phyloP scores from a whole-genome alignment of 306 rosid species.

The Acacia crassicarpa region DNA sequence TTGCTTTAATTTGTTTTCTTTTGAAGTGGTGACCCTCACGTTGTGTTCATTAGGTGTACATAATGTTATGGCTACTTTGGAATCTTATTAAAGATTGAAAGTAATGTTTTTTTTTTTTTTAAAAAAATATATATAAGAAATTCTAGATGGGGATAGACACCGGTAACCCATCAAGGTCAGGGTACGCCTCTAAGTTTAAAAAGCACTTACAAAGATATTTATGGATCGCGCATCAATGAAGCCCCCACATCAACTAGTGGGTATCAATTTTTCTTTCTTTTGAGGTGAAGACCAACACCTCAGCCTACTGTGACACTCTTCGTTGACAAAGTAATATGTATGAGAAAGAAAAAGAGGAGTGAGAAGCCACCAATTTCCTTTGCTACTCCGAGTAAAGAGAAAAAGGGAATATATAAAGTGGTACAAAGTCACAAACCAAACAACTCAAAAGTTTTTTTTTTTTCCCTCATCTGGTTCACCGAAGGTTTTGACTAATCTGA shows the following conservation, averaged over 20 bases:
- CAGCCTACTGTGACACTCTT: no score
- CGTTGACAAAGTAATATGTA: background rate
- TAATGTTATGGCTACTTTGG: conserved; percentile 13
- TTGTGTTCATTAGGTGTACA: conserved; percentile 26
- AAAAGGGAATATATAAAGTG: conserved; percentile 2
- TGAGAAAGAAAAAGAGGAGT: conserved; percentile 24
- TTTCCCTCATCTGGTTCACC: no score
- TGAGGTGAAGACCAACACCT: no score
- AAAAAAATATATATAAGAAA: no score
- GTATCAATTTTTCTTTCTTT: no score
- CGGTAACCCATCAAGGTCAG: no score
- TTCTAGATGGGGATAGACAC: no score
- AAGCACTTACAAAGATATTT: no score
- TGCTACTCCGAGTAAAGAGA: conserved; percentile 1
- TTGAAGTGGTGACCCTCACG: conserved; percentile 43
- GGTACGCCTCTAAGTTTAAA: no score
- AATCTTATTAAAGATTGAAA: background rate
- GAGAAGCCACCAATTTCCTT: conserved; percentile 24
- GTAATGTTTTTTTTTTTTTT: background rate
- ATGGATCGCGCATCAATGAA: no score
- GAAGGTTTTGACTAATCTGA: no score
- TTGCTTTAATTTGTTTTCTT: conserved; percentile 21
- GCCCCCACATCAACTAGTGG: no score
- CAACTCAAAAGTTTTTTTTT: background rate
- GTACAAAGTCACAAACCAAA: conserved; percentile 12